phyloP scores from a whole-genome alignment of 495 filamentous ascomycete genomes.

The Lophiostoma macrostomum region DNA sequence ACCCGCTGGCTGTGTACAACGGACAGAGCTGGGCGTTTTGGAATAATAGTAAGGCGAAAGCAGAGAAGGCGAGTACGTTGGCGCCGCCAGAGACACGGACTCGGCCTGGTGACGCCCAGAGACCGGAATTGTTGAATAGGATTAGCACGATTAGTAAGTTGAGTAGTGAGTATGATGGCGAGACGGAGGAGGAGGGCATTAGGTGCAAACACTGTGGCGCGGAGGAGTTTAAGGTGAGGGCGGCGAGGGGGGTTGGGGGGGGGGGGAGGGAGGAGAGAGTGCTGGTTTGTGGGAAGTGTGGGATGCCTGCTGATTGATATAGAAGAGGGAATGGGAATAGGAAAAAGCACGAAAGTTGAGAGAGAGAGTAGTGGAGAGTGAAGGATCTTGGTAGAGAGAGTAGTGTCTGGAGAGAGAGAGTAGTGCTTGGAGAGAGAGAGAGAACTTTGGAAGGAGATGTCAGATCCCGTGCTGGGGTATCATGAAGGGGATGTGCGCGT shows the following conservation, averaged over 20 bases:
- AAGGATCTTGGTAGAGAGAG: no score
- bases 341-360: no score
- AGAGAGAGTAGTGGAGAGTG: no score
- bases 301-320: conserved; percentile 13
- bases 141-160: conserved; percentile 25
- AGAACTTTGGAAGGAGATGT: no score
- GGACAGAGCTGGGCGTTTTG: conserved; percentile 31
- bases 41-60: conserved; percentile 20
- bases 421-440: no score
- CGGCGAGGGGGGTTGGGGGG: conserved; percentile 42
- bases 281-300: conserved; percentile 55
- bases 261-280: conserved; percentile 47
- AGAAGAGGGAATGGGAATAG: no score
- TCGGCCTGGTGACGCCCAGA: background rate
- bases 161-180: conserved; percentile 8
- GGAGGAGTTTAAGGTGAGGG: conserved; percentile 52
- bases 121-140: conserved; percentile 5
- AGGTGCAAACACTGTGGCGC: conserved; percentile 51
- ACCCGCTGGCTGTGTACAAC: conserved; percentile 25
- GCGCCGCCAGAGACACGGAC: conserved; percentile 3
- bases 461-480: no score
- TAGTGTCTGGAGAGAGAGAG: no score
- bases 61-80: background rate
- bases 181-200: conserved; percentile 42
- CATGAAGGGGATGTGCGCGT: no score